Percentiles rank a stretch among this genome's conserved stretches.
phyloP scores from a whole-genome alignment of 495 filamentous ascomycete genomes.

The Aspergillus bridgeri region DNA sequence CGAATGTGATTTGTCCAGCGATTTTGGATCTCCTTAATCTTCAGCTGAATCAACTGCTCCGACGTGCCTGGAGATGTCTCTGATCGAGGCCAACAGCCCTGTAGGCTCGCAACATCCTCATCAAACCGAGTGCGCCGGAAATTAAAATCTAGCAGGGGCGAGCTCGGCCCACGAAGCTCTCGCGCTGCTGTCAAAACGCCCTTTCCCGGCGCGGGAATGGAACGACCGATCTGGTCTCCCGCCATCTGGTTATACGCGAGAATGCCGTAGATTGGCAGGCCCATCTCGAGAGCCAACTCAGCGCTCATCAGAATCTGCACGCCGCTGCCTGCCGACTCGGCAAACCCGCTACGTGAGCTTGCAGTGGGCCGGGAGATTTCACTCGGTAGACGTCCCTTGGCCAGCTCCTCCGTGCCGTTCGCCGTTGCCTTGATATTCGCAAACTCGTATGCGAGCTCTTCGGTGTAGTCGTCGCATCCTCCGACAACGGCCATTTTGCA shows the following conservation, averaged over 20 bases:
- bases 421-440: slow-evolving; percentile 99
- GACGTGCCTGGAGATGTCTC: not conserved
- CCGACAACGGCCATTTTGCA: slow-evolving; percentile 93
- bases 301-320: slow-evolving; percentile 97
- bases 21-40: slow-evolving; percentile 62
- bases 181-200: slow-evolving; percentile 95
- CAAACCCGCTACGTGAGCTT: slow-evolving; percentile 93
- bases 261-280: slow-evolving; percentile 94
- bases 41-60: not conserved
- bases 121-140: slow-evolving; percentile 84
- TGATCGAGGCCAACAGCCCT: not conserved
- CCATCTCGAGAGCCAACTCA: slow-evolving; percentile 92
- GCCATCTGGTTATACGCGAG: slow-evolving; percentile 90
- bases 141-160: slow-evolving; percentile 87
- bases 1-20: slow-evolving; percentile 96
- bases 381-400: slow-evolving; percentile 84
- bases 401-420: slow-evolving; percentile 91
- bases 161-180: slow-evolving; percentile 62
- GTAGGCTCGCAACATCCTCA: slow-evolving; percentile 62
- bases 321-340: slow-evolving; percentile 98
- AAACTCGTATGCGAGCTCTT: slow-evolving; percentile 98
- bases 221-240: slow-evolving; percentile 97
- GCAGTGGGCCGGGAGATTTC: slow-evolving; percentile 98
- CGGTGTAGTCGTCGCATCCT: slow-evolving; percentile 98
- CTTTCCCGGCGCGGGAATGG: slow-evolving; percentile 91